Evolutionary conservation across 1,284 basidiomycete species (phyloP).

Genomic region (Sporisorium reilianum): DNA sequence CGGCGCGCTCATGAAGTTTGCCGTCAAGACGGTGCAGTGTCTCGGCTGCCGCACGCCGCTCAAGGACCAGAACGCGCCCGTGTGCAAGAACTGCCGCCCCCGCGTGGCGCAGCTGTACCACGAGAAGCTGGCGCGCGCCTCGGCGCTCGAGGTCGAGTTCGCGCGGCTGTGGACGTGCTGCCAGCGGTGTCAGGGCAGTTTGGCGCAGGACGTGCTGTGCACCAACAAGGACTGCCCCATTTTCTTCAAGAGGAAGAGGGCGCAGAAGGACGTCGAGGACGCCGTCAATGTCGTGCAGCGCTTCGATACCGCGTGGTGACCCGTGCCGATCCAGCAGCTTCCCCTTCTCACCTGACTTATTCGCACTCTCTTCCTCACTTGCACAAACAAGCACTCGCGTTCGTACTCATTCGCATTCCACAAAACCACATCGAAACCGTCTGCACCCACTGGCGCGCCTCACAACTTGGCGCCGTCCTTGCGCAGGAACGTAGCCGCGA

Average conservation of each 20-base stretch:
- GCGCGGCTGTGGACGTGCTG: conserved; percentile 68
- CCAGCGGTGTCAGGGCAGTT: conserved; percentile 66
- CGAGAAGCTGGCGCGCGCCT: conserved; percentile 60
- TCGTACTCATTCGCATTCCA: not conserved
- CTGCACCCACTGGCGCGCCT: not conserved
- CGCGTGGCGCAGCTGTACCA: conserved; percentile 65
- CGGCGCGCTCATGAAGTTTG: conserved; percentile 69
- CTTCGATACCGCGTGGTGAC: conserved; percentile 57
- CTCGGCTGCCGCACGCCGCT: conserved; percentile 68
- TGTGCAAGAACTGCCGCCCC: conserved; percentile 66
- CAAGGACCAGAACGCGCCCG: conserved; percentile 59
- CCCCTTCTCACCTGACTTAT: not conserved
- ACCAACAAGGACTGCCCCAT: conserved; percentile 97
- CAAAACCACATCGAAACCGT: no score
- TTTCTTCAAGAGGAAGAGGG: conserved; percentile 83
- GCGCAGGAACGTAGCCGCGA: conserved; percentile 58
- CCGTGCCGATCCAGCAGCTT: not conserved
- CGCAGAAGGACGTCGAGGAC: conserved; percentile 64
- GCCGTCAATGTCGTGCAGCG: conserved; percentile 56
- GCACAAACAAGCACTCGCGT: not conserved
- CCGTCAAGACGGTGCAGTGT: conserved; percentile 67
- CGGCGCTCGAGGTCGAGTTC: conserved; percentile 64
- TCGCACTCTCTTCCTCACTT: not conserved
- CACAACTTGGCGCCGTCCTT: conserved; percentile 53
- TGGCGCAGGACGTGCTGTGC: conserved; percentile 87